Base-by-base conservation (phyloP, 352 stramenopile species). In the Phytophthora vignae region DNA sequence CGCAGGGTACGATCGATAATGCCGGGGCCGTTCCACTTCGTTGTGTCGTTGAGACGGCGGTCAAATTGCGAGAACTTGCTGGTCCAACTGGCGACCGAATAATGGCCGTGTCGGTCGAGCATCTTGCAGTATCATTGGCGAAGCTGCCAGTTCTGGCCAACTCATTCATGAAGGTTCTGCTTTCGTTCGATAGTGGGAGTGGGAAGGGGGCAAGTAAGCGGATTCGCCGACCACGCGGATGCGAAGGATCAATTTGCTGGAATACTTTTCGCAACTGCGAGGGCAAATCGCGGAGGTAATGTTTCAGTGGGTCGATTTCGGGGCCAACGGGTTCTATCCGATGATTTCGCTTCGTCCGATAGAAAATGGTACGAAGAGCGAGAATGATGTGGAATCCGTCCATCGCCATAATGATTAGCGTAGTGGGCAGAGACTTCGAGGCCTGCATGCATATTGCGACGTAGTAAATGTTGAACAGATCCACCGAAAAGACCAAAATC, bases 391-490 rank as follows among this genome's bases (percentile, higher is more conserved):
- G 65, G 31, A 55, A 60, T 11, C 4, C 40, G 25, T 70, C 54
- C 1, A 44, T 29, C 0, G 15, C 40, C 33, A 74, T 65, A 27
- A 75, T 50, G 6, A 71, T 46, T 14, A 57, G 6, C 2, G 50
- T 71, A 15, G 63, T 55, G n/a, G 25, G 11, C 6, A 31, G 12
- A 7, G 57, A 49, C 42, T 49, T 49, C 12, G 42, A 49, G 2
- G 64, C 0, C 29, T 55, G 67, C 72, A 79, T 70, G 40, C 60
- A 73, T 14, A 57, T 70, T 6, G 63, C 55, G 4, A 70, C 48
- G 33, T 68, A 73, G 14, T 76, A 36, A 5, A 64, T 67, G 52
- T 70, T 73, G 58, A 76, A 76, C 1, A 67, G 19, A 14, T 75
- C 71, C 10, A 76, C 62, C 11, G 67, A 68, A 33, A 79, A 69